These are phyloP conservation scores for Mycena vitilis DNA, from an alignment of 768 basidiomycete species.

Conservation along the genomic window DNA sequence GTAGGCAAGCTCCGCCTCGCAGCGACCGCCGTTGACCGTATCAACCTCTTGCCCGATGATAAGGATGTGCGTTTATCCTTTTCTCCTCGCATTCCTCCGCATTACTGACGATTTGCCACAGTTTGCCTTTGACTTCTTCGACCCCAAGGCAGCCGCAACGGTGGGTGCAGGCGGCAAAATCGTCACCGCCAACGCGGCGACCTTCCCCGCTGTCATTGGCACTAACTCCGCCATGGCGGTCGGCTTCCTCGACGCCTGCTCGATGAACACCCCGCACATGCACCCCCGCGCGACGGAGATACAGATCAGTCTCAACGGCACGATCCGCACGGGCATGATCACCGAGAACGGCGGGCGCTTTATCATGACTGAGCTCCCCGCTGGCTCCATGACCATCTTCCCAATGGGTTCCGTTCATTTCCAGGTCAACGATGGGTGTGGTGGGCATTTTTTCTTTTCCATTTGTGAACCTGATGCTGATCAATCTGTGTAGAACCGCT, in stretches of 20 bases:
- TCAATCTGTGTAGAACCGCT: slow-evolving; percentile 24
- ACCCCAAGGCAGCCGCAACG: slow-evolving; percentile 25
- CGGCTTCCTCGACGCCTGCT: slow-evolving; percentile 36
- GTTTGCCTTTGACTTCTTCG: slow-evolving; percentile 39
- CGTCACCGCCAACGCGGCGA: slow-evolving; percentile 33
- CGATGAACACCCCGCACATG: slow-evolving; percentile 38
- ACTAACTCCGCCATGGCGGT: slow-evolving; percentile 36
- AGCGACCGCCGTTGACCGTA: slow-evolving; percentile 16
- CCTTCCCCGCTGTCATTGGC: slow-evolving; percentile 39
- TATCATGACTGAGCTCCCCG: slow-evolving; percentile 34
- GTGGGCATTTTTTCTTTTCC: slow-evolving; percentile 34
- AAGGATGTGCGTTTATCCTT: slow-evolving; percentile 5
- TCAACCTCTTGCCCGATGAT: slow-evolving; percentile 21
- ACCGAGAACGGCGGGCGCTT: slow-evolving; percentile 38
- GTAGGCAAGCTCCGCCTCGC: slow-evolving; percentile 4
- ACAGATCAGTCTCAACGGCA: slow-evolving; percentile 37
- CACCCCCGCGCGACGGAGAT: slow-evolving; percentile 40
- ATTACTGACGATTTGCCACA: background rate
- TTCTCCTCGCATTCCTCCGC: no score
- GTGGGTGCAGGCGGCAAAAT: slow-evolving; percentile 29
- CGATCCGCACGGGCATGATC: slow-evolving; percentile 39
- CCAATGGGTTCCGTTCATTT: slow-evolving; percentile 37
- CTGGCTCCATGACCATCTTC: slow-evolving; percentile 35
- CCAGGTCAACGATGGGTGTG: slow-evolving; percentile 36
- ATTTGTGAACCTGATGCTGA: no score